Evolutionary conservation across 2,329 filamentous ascomycete species (phyloP).

Genomic region (Pseudogymnoascus sp.): DNA sequence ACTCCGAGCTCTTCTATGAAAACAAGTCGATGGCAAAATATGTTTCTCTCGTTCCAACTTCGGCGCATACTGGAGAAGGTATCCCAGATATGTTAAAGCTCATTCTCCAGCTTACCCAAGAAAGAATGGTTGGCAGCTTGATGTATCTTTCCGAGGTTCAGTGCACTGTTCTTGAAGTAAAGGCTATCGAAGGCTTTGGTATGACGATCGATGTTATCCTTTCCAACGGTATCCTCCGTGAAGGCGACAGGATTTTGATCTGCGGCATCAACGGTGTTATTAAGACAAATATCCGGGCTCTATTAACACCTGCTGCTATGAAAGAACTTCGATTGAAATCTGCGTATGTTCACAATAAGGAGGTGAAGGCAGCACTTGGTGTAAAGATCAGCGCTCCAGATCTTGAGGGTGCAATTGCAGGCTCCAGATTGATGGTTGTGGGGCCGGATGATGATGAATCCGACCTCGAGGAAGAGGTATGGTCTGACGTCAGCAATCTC

Average conservation of each 20-base stretch:
- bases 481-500: conserved; percentile 85
- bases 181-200: conserved; percentile 96
- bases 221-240: conserved; percentile 87
- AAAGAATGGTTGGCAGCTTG: conserved; percentile 91
- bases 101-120: conserved; percentile 83
- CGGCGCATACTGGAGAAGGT: conserved; percentile 97
- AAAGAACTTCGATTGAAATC: conserved; percentile 95
- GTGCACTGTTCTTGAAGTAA: conserved; percentile 96
- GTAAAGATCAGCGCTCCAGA: conserved; percentile 98
- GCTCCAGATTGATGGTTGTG: conserved; percentile 88
- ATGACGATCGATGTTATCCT: conserved; percentile 98
- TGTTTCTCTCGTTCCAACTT: conserved; percentile 95
- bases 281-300: conserved; percentile 86
- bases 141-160: conserved; percentile 99
- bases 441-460: conserved; percentile 95
- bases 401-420: conserved; percentile 91
- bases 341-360: conserved; percentile 96
- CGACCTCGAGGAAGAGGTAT: conserved; percentile 92
- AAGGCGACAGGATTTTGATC: conserved; percentile 89
- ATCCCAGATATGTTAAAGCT: conserved; percentile 98
- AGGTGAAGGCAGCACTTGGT: conserved; percentile 95
- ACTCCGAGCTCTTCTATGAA: conserved; percentile 92
- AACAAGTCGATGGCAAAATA: conserved; percentile 95
- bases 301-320: conserved; percentile 86
- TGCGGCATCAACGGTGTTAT: conserved; percentile 97